Conservation (phyloP, 805 yeast genomes). For the Barnettozyma vustinii region DNA sequence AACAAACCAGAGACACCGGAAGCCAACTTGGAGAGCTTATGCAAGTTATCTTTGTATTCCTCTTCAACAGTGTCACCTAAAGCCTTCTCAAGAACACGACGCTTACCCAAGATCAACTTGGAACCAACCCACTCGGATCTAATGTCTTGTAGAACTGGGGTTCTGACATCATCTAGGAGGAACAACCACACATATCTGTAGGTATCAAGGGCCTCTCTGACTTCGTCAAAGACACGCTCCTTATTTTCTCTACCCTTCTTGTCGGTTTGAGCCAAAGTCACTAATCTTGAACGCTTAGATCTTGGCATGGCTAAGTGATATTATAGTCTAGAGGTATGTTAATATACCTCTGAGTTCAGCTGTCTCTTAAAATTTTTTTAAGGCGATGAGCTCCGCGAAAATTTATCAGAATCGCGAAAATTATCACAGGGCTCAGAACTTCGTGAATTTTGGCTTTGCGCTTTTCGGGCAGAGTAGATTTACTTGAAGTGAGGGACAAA, state of each 20-base stretch:
- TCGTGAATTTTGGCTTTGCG: neutral
- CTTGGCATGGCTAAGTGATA: conserved; percentile 65
- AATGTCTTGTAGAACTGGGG: conserved; percentile 90
- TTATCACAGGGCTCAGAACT: neutral
- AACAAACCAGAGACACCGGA: conserved; percentile 82
- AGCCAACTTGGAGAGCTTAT: conserved; percentile 56
- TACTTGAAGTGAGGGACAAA: no score
- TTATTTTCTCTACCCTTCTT: conserved; percentile 93
- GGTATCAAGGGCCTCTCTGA: conserved; percentile 74
- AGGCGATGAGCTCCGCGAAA: conserved; percentile 1
- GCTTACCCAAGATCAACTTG: conserved; percentile 82
- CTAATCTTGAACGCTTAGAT: conserved; percentile 93
- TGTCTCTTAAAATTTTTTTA: neutral
- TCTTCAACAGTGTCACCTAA: conserved; percentile 83
- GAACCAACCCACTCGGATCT: conserved; percentile 93
- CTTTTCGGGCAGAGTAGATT: neutral
- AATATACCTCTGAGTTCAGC: neutral
- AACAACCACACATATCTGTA: conserved; percentile 81
- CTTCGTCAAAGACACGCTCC: conserved; percentile 84
- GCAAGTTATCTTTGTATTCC: conserved; percentile 83
- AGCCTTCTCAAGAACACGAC: conserved; percentile 89
- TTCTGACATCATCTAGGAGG: conserved; percentile 86
- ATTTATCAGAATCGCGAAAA: neutral
- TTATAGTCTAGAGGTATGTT: neutral
- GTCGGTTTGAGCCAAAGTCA: conserved; percentile 92